phyloP scores from a whole-genome alignment of 345 rosid species.

The Ailanthus altissimus region DNA sequence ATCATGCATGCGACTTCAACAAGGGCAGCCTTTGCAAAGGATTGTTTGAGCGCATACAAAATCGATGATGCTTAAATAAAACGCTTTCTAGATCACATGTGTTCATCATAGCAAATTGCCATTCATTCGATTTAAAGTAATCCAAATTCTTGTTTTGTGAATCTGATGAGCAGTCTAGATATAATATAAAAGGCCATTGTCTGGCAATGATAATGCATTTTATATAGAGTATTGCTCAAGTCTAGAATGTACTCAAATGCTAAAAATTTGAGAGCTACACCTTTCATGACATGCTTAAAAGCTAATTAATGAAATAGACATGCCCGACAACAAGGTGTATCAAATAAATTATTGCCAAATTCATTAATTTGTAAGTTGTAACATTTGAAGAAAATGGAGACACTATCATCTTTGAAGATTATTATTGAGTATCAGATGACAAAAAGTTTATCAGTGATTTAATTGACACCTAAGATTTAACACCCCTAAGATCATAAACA shows the following conservation, averaged over 20 bases:
- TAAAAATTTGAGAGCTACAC: background rate
- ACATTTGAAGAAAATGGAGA: background rate
- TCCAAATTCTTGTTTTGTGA: too few relatives aligned
- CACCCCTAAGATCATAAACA: too few relatives aligned
- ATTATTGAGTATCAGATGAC: too few relatives aligned
- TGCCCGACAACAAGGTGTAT: background rate
- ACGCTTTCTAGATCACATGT: conserved; percentile 6
- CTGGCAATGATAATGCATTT: background rate
- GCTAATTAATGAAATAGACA: background rate
- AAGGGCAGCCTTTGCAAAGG: background rate
- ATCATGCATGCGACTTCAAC: background rate
- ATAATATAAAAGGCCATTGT: too few relatives aligned
- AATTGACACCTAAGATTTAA: too few relatives aligned
- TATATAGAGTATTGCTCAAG: background rate
- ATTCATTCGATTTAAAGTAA: background rate
- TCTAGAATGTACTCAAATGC: background rate
- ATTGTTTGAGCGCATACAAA: background rate
- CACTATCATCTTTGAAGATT: background rate
- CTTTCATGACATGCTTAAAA: background rate
- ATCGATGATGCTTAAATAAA: conserved; percentile 12
- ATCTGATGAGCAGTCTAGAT: background rate
- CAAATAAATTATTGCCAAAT: background rate
- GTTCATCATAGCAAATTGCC: background rate
- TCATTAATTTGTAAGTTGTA: background rate
- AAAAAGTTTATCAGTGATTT: too few relatives aligned